These are phyloP conservation scores for Thelonectria rubi DNA, from an alignment of 2,329 filamentous ascomycete genomes.

Conservation along the genomic window DNA sequence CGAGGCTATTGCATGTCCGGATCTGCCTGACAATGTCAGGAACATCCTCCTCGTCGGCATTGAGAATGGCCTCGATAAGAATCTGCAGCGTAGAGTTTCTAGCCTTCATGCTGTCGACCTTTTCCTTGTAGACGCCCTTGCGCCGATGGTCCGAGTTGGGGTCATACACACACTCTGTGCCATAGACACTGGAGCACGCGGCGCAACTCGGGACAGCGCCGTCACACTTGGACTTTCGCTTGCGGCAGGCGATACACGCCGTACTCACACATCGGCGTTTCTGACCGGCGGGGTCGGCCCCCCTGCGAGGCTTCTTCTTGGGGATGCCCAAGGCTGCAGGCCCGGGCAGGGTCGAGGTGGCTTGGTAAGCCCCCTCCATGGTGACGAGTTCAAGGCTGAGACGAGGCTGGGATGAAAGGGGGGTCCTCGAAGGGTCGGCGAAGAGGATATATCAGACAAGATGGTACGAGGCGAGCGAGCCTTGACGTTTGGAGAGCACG, in stretches of 20 bases:
- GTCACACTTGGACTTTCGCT: slow-evolving; percentile 88
- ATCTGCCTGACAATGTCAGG: slow-evolving; percentile 84
- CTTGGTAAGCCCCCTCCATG: slow-evolving; percentile 35
- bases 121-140: slow-evolving; percentile 96
- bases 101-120: slow-evolving; percentile 87
- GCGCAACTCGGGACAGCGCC: slow-evolving; percentile 91
- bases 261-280: slow-evolving; percentile 85
- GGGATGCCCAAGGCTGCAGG: slow-evolving; percentile 24
- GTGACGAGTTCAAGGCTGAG: slow-evolving; percentile 16
- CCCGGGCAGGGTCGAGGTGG: slow-evolving; percentile 22
- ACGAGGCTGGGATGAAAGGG: slow-evolving; percentile 6
- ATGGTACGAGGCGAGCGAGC: slow-evolving; percentile 13
- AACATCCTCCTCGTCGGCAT: slow-evolving; percentile 88
- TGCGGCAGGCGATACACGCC: slow-evolving; percentile 83
- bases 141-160: slow-evolving; percentile 95
- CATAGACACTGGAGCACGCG: slow-evolving; percentile 94
- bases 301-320: slow-evolving; percentile 62
- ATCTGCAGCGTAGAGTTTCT: slow-evolving; percentile 88
- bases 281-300: slow-evolving; percentile 57
- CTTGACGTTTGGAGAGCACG: background rate
- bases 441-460: background rate
- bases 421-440: background rate
- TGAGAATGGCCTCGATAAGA: slow-evolving; percentile 91
- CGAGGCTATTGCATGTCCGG: slow-evolving; percentile 79
- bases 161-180: slow-evolving; percentile 91